These are phyloP conservation scores for Geotrichum ghanense DNA, from an alignment of 805 yeast genomes.

Conservation along the genomic window DNA sequence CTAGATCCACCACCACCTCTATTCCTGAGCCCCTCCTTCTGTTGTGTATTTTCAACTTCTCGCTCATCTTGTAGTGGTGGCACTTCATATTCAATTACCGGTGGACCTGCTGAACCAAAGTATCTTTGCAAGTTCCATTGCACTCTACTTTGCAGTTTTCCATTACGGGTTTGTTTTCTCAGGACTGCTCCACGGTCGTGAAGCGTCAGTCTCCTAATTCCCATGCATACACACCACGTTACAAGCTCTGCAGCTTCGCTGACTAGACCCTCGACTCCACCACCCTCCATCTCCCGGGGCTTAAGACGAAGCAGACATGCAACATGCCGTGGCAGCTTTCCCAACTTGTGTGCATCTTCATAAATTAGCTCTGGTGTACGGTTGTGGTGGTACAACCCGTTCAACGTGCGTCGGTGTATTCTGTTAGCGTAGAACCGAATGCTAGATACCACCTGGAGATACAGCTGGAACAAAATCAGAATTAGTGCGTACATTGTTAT, in stretches of 20 bases:
- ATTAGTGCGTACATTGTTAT: background rate
- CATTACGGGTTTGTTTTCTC: constrained; percentile 26
- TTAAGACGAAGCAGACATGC: constrained; percentile 54
- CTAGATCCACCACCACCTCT: background rate
- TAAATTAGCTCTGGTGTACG: constrained; percentile 64
- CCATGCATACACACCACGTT: constrained; percentile 82
- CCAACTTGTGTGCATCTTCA: constrained; percentile 61
- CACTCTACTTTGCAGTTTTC: constrained; percentile 43
- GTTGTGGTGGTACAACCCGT: background rate
- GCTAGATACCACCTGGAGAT: background rate
- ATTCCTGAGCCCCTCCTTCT: background rate
- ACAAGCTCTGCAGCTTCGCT: constrained; percentile 65
- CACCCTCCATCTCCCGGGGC: constrained; percentile 66
- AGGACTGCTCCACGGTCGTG: constrained; percentile 73
- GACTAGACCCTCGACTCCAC: constrained; percentile 75
- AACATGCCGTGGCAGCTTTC: constrained; percentile 67
- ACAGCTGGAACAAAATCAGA: background rate
- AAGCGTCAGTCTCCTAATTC: constrained; percentile 56
- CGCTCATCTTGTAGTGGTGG: constrained; percentile 56
- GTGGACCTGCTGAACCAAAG: constrained; percentile 61
- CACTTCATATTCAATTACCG: constrained; percentile 49
- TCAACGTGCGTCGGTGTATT: background rate
- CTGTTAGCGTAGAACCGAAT: background rate
- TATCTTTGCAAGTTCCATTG: constrained; percentile 51
- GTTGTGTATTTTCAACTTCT: background rate